Evolutionary conservation across 768 basidiomycete species (phyloP), one percentile per base, ranked within the genome.

Genomic region (Leccinum ochraceum): DNA sequence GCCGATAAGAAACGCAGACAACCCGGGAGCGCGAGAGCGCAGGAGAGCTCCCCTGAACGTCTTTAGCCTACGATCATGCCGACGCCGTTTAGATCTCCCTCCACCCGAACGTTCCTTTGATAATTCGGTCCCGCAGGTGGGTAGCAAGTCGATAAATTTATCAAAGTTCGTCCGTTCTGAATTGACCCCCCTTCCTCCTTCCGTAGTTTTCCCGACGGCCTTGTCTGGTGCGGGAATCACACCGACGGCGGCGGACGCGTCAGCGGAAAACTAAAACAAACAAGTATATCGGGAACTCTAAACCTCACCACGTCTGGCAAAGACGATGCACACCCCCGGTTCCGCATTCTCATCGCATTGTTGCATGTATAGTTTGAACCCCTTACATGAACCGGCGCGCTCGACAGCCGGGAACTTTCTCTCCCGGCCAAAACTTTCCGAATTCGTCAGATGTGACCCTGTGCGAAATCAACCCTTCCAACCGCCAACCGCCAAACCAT

Each of bases 41-140:
- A 37, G 8, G 28, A 30, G 20, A 50, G 7, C n/a, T 10, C 36
- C 7, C 34, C 16, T 28, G 46, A 28, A 20, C 34, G 26, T n/a
- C 53, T 14, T n/a, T 13, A 46, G 36, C 30, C 17, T 51, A 14
- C 22, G 49, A 57, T 61, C 28, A 39, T 54, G 53, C 17, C 11
- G 28, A 22, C 17, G 50, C 20, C 13, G 3, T 24, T 39, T 0
- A 22, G 22, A 53, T 32, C 20, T 24, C 16, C 39, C 57, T 48
- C n/a, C 20, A 13, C 5, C 13, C 39, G 3, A 22, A 17, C 42
- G 20, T 3, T 53, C 57, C 26, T 49, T 26, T 36, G 54, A 51
- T 55, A 55, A 48, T 16, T 60, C 52, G 56, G 57, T 56, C 44
- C 60, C 56, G 58, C 49, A 51, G 46, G 26, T 37, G 22, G 7